These are phyloP conservation scores for Diutina siamensis DNA, from an alignment of 1,139 yeast genomes.

Conservation along the genomic window DNA sequence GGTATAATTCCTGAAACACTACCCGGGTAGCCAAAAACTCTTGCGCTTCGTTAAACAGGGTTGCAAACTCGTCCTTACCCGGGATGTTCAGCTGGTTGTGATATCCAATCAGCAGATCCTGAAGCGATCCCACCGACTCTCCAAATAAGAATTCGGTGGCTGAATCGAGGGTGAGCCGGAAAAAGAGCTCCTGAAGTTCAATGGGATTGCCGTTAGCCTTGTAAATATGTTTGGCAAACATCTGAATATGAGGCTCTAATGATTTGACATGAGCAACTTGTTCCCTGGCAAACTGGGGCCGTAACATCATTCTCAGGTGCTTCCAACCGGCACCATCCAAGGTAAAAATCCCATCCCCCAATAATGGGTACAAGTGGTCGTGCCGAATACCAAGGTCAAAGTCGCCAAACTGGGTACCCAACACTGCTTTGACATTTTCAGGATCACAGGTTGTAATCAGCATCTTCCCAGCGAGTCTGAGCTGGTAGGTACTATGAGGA, in stretches of 20 bases:
- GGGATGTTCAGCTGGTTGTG: conserved; percentile 10
- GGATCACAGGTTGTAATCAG: conserved; percentile 14
- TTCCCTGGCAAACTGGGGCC: conserved; percentile 5
- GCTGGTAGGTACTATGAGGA: neutral
- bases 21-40: conserved; percentile 19
- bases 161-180: conserved; percentile 42
- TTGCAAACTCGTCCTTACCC: conserved; percentile 14
- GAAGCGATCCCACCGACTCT: conserved; percentile 12
- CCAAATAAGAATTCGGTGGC: conserved; percentile 53
- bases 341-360: conserved; percentile 3
- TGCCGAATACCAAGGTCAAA: conserved; percentile 4
- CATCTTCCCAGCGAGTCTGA: conserved; percentile 12
- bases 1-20: conserved; percentile 20
- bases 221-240: neutral
- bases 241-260: conserved; percentile 4
- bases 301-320: conserved; percentile 2
- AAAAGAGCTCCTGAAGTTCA: conserved; percentile 40
- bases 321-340: conserved; percentile 5
- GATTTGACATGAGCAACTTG: conserved; percentile 1
- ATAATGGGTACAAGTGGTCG: neutral
- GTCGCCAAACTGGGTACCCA: conserved; percentile 6
- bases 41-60: conserved; percentile 23
- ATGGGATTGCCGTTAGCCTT: conserved; percentile 14
- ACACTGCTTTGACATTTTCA: conserved; percentile 4
- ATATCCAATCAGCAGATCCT: conserved; percentile 14